Evolutionary conservation across 2,329 filamentous ascomycete genomes (phyloP), one percentile per base, ranked within the genome.

Genomic region (Colletotrichum graminicola): DNA sequence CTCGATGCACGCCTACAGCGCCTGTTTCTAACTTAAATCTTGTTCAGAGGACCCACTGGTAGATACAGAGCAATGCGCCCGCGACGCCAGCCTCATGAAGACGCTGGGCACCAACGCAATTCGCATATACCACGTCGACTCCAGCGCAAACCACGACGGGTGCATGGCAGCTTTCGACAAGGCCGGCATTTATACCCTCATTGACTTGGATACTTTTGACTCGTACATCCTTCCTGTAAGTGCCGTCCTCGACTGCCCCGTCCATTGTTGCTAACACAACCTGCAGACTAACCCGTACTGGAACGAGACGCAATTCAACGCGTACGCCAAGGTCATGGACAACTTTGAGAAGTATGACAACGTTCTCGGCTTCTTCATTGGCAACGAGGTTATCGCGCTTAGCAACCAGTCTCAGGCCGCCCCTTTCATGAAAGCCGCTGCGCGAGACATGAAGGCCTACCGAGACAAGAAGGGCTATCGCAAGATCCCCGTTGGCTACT

Each of bases 41-140:
- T 69, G 21, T 54, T 55, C 59, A 80, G 86, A 91, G 62, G 94
- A 97, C 78, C 94, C 94, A 60, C 88, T 97, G 73, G 83, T 93
- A 75, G 88, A 96, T 79, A 87, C 88, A 51, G 88, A 88, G 59
- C 94, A 97, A 84, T 97, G 94, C 84, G 81, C 87, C 76, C 89
- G 90, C 75, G 94, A 97, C 83, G 91, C 91, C 52, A 79, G 84
- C 21, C 86, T 95, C 77, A 97, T 97, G 93, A 88, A 93, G 80
- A 89, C 90, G 23, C 85, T 97, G 65, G 94, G 93, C 73, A 89
- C 92, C 79, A 97, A 97, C 80, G 87, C 92, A 39, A 94, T 97
- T 77, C 93, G 94, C 68, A 92, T 96, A 70, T 97, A 97, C 81
- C 94, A 97, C 78, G 93, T 97, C 73, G 91, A 97, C 76, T 84